Conservation (phyloP, 2,329 filamentous ascomycete genomes). For the Botryosphaeria dothidea region DNA sequence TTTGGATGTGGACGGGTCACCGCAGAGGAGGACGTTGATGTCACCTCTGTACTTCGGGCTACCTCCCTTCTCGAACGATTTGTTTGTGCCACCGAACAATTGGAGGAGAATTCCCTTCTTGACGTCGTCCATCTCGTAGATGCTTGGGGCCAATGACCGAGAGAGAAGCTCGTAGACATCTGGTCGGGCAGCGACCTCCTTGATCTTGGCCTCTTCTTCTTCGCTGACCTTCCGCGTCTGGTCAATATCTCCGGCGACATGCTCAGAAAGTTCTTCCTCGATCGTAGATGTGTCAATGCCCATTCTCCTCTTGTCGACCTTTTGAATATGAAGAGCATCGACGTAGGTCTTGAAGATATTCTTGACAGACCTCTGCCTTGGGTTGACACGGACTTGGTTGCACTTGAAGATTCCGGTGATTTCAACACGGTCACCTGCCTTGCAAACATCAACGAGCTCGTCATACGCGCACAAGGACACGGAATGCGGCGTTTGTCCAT, state of each 20-base stretch:
- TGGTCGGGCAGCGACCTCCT: slow-evolving; percentile 71
- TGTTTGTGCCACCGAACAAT: slow-evolving; percentile 96
- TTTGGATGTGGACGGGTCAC: slow-evolving; percentile 95
- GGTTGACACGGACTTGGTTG: slow-evolving; percentile 90
- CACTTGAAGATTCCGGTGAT: slow-evolving; percentile 97
- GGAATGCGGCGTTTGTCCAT: slow-evolving; percentile 95
- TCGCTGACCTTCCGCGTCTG: slow-evolving; percentile 80
- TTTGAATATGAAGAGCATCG: slow-evolving; percentile 92
- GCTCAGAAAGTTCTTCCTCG: slow-evolving; percentile 76
- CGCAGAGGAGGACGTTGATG: slow-evolving; percentile 95
- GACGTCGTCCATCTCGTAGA: slow-evolving; percentile 97
- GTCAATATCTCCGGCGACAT: slow-evolving; percentile 70
- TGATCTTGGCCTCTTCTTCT: slow-evolving; percentile 89
- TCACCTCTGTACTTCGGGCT: slow-evolving; percentile 95
- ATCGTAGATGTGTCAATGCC: slow-evolving; percentile 89
- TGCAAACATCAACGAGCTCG: slow-evolving; percentile 95
- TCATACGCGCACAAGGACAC: slow-evolving; percentile 96
- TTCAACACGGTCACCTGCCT: slow-evolving; percentile 93
- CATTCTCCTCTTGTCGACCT: slow-evolving; percentile 92
- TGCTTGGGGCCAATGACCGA: slow-evolving; percentile 86
- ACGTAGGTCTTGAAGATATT: slow-evolving; percentile 98
- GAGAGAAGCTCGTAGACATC: slow-evolving; percentile 94
- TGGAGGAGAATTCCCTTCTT: slow-evolving; percentile 98
- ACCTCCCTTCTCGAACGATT: slow-evolving; percentile 93
- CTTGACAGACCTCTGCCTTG: slow-evolving; percentile 88